Base-by-base conservation (phyloP, 2,329 filamentous ascomycete genomes). In the Sphaerostilbella broomeana region DNA sequence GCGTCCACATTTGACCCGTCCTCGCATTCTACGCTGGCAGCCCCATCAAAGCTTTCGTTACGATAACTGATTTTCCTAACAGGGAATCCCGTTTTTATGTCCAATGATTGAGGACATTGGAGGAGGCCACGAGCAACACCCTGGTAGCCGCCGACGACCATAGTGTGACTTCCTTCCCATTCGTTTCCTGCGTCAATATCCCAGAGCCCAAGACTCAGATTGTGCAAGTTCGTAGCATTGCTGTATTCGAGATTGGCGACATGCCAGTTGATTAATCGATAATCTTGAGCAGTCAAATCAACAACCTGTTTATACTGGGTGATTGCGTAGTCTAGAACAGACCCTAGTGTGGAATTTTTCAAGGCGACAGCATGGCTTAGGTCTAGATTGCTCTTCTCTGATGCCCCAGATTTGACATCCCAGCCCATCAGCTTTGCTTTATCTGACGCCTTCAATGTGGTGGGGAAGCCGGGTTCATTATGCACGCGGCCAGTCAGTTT, bases 181-280 rank as follows among this genome's bases (percentile, higher is more conserved):
- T 98, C 92, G 52, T 98, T 95, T 1, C 92, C 92, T 35, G 89
- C 88, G 56, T 98, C 94, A 53, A 98, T 88, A 60, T 98, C 94
- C 86, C 94, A 97, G 0, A 89, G 82, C 6, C 82, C 79, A 11
- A 98, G 75, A 59, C 90, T 97, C 13, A 98, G 75, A 47, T 84
- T 83, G 48, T 84, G 81, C 39, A 95, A 79, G 49, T 88, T 94
- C 2, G 81, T 86, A 2, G 92, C 92, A 59, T 97, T 98, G 47
- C 90, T 94, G 57, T 98, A 98, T 61, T 98, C 92, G 11, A 98
- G 73, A 56, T 98, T 98, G 48, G 94, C 94, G 59, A 95, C 84
- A 61, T 98, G 94, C 92, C 92, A 98, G 56, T 95, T 98, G 54
- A 97, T 74, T 12, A 98, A 70, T 31, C 92, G 79, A 61, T 94